Base-by-base conservation (phyloP, 176 grass and related monocot species). In the Alloteropsis semialata region DNA sequence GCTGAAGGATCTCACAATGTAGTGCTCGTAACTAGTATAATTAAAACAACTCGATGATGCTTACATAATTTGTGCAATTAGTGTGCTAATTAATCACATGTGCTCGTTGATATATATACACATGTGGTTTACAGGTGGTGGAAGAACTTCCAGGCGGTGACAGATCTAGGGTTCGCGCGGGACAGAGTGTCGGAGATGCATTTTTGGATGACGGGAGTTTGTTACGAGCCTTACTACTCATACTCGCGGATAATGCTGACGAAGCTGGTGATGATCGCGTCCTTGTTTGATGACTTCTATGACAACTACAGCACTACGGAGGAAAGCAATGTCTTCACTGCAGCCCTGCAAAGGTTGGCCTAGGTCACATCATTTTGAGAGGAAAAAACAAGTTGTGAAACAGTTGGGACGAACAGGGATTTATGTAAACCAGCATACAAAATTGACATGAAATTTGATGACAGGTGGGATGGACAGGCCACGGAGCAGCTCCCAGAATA, bases 251-350 rank as follows among this genome's bases (percentile, higher is more conserved):
- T 85, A 5, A 73, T 82, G 14, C 54, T 71, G 15, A 67, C 75
- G 33, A 90, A 93, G 44, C n/a, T 80, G 39, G 34, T 82, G 10
- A 6, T 39, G 4, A 25, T 82, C 11, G 0, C 69, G 1, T 72
- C 64, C 5, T 45, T 93, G 51, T 58, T 93, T 11, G 91, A 93
- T 34, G 91, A 93, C 70, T 63, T 82, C 14, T 93, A 79, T 33
- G 88, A 93, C 33, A 74, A 58, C 39, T 85, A 93, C 11, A 80
- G 55, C 15, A 90, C 66, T 46, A 48, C 69, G 25, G 77, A 93
- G 49, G 91, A 93, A 36, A 78, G 88, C 61, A 36, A 45, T 6
- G 2, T 78, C 11, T 53, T 90, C 4, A 82, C 84, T 5, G 14
- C 39, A 36, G 88, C 81, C 15, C 70, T 93, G 11, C 72, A 93